Evolutionary conservation across 345 rosid species (phyloP), one percentile per base, ranked within the genome.

Genomic region (Arabidopsis thaliana): DNA sequence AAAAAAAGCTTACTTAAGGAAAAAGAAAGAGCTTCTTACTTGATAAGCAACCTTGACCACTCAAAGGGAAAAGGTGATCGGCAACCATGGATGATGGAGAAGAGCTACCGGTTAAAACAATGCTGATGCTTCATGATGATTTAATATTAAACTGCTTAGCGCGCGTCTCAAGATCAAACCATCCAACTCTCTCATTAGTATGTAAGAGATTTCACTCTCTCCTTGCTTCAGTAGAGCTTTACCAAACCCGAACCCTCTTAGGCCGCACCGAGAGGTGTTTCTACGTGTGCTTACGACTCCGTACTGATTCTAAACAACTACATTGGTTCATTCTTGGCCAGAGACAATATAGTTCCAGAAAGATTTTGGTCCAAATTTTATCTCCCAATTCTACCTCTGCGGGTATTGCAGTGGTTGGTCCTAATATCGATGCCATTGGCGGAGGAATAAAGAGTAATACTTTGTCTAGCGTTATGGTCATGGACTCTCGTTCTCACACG

Each of bases 401-500:
- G 3, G 16, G 4, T 11, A 14, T 52, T 52, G 34, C 8, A 52
- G 58, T 11, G 16, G 16, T 52, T 52, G 58, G 58, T 25, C 34
- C 58, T 52, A 52, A 2, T 52, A 52, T 52, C 7, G 25, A 11
- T 52, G 34, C 16, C n/a, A 25, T 52, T 52, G 58, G 8, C 0
- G 7, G 36, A 2, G 34, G 58, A 12, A 52, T 25, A 5, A 4
- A 25, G 6, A 24, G 1, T 2, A 25, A 52, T 0, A 5, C 34
- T 52, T 25, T 3, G 6, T 25, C 58, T 28, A 52, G 34, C 33
- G 58, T 52, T 52, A 52, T 52, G 58, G 58, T 52, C 34, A 52
- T 52, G 34, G 34, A 52, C 58, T 52, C 58, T 52, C 33, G 58
- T 52, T 52, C 32, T 24, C 58, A 52, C 16, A 52, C 34, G 25